Evolutionary conservation across 495 filamentous ascomycete genomes (phyloP).

Genomic region (Cetradonia linearis): DNA sequence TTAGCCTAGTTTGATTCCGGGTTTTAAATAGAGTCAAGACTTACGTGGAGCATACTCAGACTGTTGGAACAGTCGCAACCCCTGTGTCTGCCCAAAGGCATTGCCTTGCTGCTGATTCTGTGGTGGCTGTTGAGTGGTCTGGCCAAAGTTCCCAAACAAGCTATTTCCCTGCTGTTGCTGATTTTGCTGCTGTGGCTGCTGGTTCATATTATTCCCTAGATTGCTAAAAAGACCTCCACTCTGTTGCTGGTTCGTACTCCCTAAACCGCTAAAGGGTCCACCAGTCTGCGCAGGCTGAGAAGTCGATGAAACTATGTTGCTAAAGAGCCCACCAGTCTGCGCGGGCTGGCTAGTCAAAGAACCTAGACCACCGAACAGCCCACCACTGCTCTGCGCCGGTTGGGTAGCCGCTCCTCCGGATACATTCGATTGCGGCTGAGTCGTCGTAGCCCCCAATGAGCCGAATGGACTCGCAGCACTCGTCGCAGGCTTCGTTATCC

Average conservation of each 20-base stretch:
- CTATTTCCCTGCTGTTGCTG: conserved; percentile 30
- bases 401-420: background rate
- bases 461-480: background rate
- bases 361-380: conserved; percentile 33
- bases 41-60: conserved; percentile 19
- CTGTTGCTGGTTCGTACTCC: conserved; percentile 27
- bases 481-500: background rate
- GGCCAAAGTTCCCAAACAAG: conserved; percentile 27
- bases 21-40: background rate
- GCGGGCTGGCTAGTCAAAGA: conserved; percentile 25
- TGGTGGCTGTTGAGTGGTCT: conserved; percentile 23
- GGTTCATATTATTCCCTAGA: conserved; percentile 17
- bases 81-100: conserved; percentile 18
- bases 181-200: conserved; percentile 34
- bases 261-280: conserved; percentile 26
- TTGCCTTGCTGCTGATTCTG: conserved; percentile 33
- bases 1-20: background rate
- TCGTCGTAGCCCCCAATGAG: conserved; percentile 20
- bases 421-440: conserved; percentile 21
- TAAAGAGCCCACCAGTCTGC: conserved; percentile 23
- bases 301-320: conserved; percentile 7
- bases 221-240: conserved; percentile 22
- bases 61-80: conserved; percentile 10
- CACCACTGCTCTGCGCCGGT: conserved; percentile 24
- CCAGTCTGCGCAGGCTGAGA: conserved; percentile 30